These are phyloP conservation scores for Lentinula sp. DNA, from an alignment of 768 basidiomycete genomes.

Conservation along the genomic window DNA sequence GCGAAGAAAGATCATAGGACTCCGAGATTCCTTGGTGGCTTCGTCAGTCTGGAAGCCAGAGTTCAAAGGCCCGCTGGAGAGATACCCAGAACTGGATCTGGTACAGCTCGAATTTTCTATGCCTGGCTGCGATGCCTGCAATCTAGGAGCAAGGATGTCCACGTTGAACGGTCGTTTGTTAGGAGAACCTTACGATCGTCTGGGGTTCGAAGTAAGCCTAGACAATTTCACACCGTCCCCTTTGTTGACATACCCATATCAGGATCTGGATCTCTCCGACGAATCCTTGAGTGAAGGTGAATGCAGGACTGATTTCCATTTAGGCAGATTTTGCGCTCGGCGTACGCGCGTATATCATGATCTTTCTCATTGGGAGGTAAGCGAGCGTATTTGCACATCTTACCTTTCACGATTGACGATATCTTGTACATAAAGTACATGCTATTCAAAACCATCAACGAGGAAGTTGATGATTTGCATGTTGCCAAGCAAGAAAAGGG, in stretches of 20 bases:
- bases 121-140: constrained; percentile 78
- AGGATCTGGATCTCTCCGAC: constrained; percentile 14
- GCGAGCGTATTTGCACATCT: constrained; percentile 13
- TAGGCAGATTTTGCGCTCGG: constrained; percentile 77
- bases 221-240: not conserved
- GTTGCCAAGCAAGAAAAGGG: constrained; percentile 25
- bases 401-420: constrained; percentile 8
- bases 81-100: constrained; percentile 59
- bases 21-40: constrained; percentile 70
- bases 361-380: constrained; percentile 82
- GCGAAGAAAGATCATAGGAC: constrained; percentile 64
- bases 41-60: constrained; percentile 80
- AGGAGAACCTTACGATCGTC: constrained; percentile 68
- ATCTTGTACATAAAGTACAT: constrained; percentile 46
- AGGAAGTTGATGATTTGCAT: constrained; percentile 54
- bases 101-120: constrained; percentile 46
- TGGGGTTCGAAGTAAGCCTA: constrained; percentile 54
- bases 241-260: not conserved
- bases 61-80: constrained; percentile 61
- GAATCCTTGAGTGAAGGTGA: constrained; percentile 3
- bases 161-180: constrained; percentile 51
- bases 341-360: constrained; percentile 64
- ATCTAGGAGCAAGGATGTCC: constrained; percentile 64
- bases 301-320: constrained; percentile 38
- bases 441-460: constrained; percentile 52